phyloP scores from a whole-genome alignment of 768 basidiomycete genomes.

The Pulveroboletus sp. region DNA sequence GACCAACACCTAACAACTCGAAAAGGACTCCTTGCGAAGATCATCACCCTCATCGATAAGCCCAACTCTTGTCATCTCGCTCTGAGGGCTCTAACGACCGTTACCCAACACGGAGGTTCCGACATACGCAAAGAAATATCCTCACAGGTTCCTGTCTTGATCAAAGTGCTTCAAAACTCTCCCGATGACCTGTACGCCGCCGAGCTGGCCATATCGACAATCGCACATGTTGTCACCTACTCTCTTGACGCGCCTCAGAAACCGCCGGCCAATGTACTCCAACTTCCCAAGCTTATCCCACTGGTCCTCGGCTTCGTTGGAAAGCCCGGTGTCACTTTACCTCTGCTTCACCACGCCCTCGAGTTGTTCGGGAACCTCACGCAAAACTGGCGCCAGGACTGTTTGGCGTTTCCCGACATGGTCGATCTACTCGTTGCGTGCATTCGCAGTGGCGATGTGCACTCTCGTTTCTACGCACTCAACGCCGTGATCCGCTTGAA shows the following conservation, averaged over 20 bases:
- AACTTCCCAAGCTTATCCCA: conserved; percentile 42
- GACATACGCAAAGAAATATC: conserved; percentile 51
- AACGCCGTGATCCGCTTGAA: conserved; percentile 51
- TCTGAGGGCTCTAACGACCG: conserved; percentile 49
- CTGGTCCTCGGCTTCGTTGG: conserved; percentile 40
- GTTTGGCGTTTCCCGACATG: conserved; percentile 41
- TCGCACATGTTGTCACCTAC: conserved; percentile 48
- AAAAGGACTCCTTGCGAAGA: conserved; percentile 49
- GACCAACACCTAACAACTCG: not conserved
- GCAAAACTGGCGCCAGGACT: conserved; percentile 42
- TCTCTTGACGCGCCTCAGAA: conserved; percentile 38
- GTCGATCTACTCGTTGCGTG: conserved; percentile 51
- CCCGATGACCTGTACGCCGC: conserved; percentile 47
- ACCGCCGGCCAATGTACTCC: conserved; percentile 36
- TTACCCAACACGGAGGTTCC: conserved; percentile 58
- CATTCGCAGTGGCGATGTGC: conserved; percentile 47
- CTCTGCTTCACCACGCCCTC: conserved; percentile 49
- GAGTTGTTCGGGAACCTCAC: conserved; percentile 42
- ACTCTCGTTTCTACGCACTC: conserved; percentile 49
- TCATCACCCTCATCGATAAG: conserved; percentile 48
- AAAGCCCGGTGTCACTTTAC: conserved; percentile 38
- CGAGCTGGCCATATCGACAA: conserved; percentile 47
- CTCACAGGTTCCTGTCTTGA: conserved; percentile 33
- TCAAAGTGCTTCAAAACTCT: conserved; percentile 45
- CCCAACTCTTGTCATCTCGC: conserved; percentile 47